These are phyloP conservation scores for Citrus mangshanensis DNA, from an alignment of 345 rosid species.

Conservation along the genomic window DNA sequence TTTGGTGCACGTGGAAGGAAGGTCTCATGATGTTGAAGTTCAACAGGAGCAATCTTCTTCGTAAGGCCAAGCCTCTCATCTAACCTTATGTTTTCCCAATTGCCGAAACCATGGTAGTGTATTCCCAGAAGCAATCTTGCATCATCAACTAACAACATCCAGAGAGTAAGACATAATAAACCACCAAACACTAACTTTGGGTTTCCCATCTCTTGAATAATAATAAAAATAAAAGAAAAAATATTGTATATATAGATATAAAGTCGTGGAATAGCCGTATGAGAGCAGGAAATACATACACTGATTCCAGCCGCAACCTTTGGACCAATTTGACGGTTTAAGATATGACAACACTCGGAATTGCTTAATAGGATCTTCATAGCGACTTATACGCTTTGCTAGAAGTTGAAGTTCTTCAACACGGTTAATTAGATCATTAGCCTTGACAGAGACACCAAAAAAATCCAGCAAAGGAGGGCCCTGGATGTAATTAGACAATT, in stretches of 20 bases:
- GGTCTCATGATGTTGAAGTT: constrained; percentile 99
- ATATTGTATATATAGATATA: no score
- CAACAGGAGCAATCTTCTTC: constrained; percentile 97
- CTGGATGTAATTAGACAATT: constrained; percentile 33
- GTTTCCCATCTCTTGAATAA: not conserved
- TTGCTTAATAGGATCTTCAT: constrained; percentile 80
- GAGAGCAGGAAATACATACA: constrained; percentile 42
- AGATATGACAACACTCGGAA: constrained; percentile 78
- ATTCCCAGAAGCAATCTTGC: constrained; percentile 97
- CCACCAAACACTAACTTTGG: not conserved
- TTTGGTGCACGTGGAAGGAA: constrained; percentile 99
- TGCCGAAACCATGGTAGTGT: constrained; percentile 90
- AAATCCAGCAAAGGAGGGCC: constrained; percentile 94
- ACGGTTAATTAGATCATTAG: constrained; percentile 75
- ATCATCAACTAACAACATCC: constrained; percentile 70
- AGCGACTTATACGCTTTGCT: constrained; percentile 74
- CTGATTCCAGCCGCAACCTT: constrained; percentile 99
- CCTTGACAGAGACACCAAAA: constrained; percentile 97
- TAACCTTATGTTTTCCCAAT: constrained; percentile 96
- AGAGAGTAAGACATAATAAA: constrained; percentile 9
- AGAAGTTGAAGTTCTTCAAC: constrained; percentile 87
- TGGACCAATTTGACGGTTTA: constrained; percentile 98
- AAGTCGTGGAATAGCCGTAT: not conserved
- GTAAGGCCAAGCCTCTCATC: constrained; percentile 89
- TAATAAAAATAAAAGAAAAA: no score